phyloP scores from a whole-genome alignment of 371 early-diverging fungal genomes.

The Entomophthora muscae region DNA sequence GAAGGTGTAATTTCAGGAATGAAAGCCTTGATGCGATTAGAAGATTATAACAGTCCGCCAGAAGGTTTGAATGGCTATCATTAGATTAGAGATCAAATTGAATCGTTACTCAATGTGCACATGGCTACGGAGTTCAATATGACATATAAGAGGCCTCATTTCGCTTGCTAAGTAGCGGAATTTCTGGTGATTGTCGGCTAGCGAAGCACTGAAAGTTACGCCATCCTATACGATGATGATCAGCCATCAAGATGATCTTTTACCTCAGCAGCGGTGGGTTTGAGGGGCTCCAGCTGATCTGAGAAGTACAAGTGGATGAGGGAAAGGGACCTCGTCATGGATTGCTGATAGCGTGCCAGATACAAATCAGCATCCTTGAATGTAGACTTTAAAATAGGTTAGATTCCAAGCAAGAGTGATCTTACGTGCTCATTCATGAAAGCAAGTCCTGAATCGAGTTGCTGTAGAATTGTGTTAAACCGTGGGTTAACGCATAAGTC shows the following conservation, averaged over 20 bases:
- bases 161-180: slow-evolving; percentile 1
- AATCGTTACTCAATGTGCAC: background rate
- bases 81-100: background rate
- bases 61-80: background rate
- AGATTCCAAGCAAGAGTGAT: background rate
- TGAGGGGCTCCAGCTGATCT: background rate
- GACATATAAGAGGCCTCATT: slow-evolving; percentile 1
- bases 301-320: background rate
- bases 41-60: background rate
- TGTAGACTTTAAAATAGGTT: background rate
- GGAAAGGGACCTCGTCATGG: background rate
- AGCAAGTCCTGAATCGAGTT: background rate
- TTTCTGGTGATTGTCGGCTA: background rate
- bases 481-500: background rate
- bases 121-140: background rate
- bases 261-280: background rate
- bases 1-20: background rate
- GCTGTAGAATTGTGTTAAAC: background rate
- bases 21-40: background rate
- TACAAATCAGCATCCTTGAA: background rate
- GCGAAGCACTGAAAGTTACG: background rate
- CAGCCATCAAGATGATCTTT: background rate
- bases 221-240: background rate
- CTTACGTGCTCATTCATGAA: background rate
- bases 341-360: background rate